Evolutionary conservation across 2,329 filamentous ascomycete species (phyloP).

Genomic region (Fusarium sulawesiense): DNA sequence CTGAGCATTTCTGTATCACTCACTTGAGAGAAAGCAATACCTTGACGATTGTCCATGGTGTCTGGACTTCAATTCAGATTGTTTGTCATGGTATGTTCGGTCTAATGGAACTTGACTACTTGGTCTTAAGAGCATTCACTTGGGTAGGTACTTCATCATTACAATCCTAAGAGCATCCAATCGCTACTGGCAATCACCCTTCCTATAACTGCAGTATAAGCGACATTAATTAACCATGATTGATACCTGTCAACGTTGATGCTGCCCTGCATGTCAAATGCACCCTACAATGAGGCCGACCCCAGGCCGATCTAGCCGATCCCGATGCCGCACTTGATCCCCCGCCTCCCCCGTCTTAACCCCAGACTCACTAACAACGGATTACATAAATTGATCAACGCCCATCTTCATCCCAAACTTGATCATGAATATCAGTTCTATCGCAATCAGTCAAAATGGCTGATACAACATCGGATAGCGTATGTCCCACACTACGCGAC

Average conservation of each 20-base stretch:
- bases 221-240: neutral
- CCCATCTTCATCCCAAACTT: neutral
- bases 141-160: neutral
- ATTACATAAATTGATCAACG: conserved; percentile 16
- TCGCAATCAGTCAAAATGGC: neutral
- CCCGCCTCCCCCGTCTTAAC: conserved; percentile 21
- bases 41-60: too few relatives aligned
- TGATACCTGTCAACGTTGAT: neutral
- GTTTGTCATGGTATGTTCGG: neutral
- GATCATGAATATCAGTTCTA: neutral
- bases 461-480: conserved; percentile 8
- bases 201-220: neutral
- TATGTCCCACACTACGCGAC: conserved; percentile 17
- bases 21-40: too few relatives aligned
- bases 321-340: conserved; percentile 1
- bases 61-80: too few relatives aligned
- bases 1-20: neutral
- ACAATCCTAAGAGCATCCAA: neutral
- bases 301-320: conserved; percentile 3
- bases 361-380: neutral
- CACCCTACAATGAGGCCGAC: neutral
- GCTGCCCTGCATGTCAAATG: neutral
- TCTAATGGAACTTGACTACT: neutral
- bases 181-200: neutral
- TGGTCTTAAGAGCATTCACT: neutral